Conservation (phyloP, 495 filamentous ascomycete species). For the Annulohypoxylon stygium region DNA sequence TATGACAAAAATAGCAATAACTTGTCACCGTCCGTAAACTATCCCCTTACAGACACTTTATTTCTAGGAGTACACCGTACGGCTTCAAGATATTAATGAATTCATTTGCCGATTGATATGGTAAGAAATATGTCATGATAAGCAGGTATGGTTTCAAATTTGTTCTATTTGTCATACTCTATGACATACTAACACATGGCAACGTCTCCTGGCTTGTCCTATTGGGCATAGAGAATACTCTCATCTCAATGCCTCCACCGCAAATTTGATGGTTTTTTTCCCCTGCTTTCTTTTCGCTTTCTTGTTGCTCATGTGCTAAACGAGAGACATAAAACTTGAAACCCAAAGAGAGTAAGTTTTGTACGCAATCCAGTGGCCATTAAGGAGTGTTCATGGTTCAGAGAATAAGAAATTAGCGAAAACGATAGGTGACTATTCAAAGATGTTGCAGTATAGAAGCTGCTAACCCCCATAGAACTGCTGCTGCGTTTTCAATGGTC, state of each 20-base stretch:
- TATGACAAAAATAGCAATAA: background rate
- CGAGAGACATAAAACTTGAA: no score
- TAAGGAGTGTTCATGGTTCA: no score
- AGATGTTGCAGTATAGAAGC: no score
- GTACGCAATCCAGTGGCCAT: no score
- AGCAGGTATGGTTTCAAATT: background rate
- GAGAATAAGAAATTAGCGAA: no score
- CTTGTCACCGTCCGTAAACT: background rate
- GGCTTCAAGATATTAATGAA: slow-evolving; percentile 6
- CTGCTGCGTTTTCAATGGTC: no score
- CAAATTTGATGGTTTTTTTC: no score
- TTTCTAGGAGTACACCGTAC: background rate
- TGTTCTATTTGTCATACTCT: slow-evolving; percentile 6
- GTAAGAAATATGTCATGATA: slow-evolving; percentile 15
- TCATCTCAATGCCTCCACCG: background rate
- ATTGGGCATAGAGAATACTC: background rate
- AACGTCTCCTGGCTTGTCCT: background rate
- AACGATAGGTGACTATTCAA: no score
- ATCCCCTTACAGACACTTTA: background rate
- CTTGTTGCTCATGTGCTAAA: no score
- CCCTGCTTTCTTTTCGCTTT: no score
- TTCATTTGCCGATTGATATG: slow-evolving; percentile 1
- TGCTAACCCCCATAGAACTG: no score
- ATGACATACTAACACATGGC: background rate
- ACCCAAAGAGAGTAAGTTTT: no score